Base-by-base conservation (phyloP, 305 asterid genomes). In the Fraxinus platypoda region DNA sequence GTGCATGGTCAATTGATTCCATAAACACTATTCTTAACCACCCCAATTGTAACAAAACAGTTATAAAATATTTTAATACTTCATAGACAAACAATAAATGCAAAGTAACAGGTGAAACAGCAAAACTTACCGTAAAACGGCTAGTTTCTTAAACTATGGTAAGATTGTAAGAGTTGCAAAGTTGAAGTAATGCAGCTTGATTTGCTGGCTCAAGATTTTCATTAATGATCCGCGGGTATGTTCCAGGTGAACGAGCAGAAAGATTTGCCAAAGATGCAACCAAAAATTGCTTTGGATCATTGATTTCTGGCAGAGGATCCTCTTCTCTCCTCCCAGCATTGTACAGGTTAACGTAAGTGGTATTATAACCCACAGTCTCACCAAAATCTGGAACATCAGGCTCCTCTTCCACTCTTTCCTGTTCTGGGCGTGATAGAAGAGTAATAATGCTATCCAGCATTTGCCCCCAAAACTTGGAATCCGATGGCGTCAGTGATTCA, bases 251-350 rank as follows among this genome's bases (percentile, higher is more conserved):
- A 54, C 78, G 86, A 82, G 94, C 90, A 83, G 94, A 89, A 78
- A 90, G 90, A 84, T 90, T 91, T 31, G 94, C 91, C 86, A 94
- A 74, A 62, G 97, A 89, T 52, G 83, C 88, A 79, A 91, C 99
- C 86, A 94, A 85, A 83, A 86, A 94, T 82, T 92, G 97, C 85
- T 89, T 94, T 78, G 98, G 97, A 83, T 96, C 98, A 43, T 87
- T 88, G 83, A 96, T 91, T 49, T 94, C 98, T 82, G 80, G 91
- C 81, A 93, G 85, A 85, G 97, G 99, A 81, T 94, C 98, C 80
- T 92, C 97, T 80, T 93, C 99, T 82, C 86, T 92, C 89, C 95
- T 93, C 81, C 98, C 94, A 79, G 96, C 93, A 89, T 93, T 93
- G 87, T 91, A 86, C 78, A 96, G 90, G 71, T 83, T 91, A 79